Evolutionary conservation across 2,329 filamentous ascomycete species (phyloP), one percentile per base, ranked within the genome.

Genomic region (Trichoderma guizhouense): DNA sequence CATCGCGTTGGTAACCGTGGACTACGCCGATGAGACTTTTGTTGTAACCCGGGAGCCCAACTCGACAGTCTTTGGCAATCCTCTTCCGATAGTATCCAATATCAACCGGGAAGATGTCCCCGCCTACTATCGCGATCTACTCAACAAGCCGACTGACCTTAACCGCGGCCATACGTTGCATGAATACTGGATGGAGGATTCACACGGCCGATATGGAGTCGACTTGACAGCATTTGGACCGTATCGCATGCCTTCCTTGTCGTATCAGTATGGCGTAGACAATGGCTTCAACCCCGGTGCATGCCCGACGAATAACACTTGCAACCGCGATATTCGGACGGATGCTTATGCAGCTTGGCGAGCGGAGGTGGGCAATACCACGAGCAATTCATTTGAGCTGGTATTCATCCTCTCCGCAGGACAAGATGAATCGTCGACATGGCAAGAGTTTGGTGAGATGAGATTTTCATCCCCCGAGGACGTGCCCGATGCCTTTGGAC

Each of bases 111-210:
- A 83, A 12, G 81, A 85, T 47, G 85, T 88, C 1, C 85, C 86
- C 0, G 78, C 79, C 3, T 87, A 85, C 74, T 88, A 87, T 75
- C 82, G 81, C 34, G 84, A 87, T 72, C 78, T 87, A 4, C 79
- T 87, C 63, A 88, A 87, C 73, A 84, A 78, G 64, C 86, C 85
- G 0, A 82, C 79, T 51, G 83, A 85, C 5, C 76, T 87, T 34
- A 87, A 88, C 71, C 79, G 79, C n/a, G 82, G 82, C 4, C 86
- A 87, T 72, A 88, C 86, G 2, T 78, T 88, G 3, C 86, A 88
- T 72, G 85, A 88, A 76, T 88, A 88, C 75, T 88, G 86, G 86
- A 88, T 87, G 86, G 85, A 85, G 67, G 86, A 88, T 76, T 86
- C 85, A 1, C 83, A 81, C 14, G 86, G 86, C 3, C 81, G 83